Conservation (phyloP, 2,329 filamentous ascomycete species). For the Pestalotiopsis sp. region DNA sequence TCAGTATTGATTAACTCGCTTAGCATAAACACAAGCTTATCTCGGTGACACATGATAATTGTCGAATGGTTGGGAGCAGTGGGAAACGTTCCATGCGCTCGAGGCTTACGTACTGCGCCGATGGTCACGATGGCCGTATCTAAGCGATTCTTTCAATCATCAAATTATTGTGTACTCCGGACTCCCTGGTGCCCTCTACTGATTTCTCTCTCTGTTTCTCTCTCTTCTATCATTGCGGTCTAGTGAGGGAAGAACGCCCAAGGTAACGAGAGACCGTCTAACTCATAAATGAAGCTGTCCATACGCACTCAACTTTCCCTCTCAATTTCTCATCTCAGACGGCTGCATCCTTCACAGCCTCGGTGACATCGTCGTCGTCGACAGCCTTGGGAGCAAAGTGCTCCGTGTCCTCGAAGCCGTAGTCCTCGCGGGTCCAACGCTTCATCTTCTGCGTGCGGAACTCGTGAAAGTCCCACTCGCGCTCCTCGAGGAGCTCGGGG, state of each 20-base stretch:
- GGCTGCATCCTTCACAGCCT: conserved; percentile 22
- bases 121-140: not conserved
- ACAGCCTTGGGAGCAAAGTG: conserved; percentile 21
- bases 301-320: not conserved
- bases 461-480: conserved; percentile 86
- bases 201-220: not conserved
- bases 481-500: conserved; percentile 59
- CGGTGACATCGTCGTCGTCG: conserved; percentile 15
- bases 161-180: not conserved
- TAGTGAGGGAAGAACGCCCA: not conserved
- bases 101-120: not conserved
- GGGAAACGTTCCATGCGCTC: not conserved
- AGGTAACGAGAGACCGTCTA: not conserved
- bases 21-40: not conserved
- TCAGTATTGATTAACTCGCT: not conserved
- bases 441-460: conserved; percentile 76
- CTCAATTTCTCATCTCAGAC: conserved; percentile 21
- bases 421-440: conserved; percentile 54
- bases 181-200: not conserved
- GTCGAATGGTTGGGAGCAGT: not conserved
- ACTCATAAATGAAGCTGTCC: not conserved
- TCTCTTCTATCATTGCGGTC: not conserved
- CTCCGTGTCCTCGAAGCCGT: conserved; percentile 41
- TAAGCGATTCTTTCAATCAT: not conserved
- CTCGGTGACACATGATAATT: not conserved